These are phyloP conservation scores for Allium sativum DNA, from an alignment of 106 monocot species.

Conservation along the genomic window DNA sequence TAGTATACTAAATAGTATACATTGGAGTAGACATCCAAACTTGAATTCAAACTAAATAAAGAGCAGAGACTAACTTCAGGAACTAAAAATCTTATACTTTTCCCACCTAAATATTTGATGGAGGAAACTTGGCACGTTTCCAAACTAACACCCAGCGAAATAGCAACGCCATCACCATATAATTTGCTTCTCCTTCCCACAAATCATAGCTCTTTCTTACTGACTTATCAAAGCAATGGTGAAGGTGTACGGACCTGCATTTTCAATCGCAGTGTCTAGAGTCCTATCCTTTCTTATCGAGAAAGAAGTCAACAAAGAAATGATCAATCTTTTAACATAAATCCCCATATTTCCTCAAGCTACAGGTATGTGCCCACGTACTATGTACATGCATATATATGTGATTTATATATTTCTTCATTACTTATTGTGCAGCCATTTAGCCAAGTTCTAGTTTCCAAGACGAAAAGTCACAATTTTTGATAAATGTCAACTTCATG, in stretches of 20 bases:
- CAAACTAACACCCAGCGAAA: not conserved
- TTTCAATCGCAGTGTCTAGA: conserved; percentile 50
- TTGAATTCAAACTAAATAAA: too few relatives aligned
- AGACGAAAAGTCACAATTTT: conserved; percentile 24
- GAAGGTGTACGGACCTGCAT: conserved; percentile 50
- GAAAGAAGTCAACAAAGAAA: conserved; percentile 51
- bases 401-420: too few relatives aligned
- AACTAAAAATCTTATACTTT: too few relatives aligned
- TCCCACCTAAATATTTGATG: too few relatives aligned
- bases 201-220: not conserved
- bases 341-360: conserved; percentile 34
- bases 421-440: conserved; percentile 20
- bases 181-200: not conserved
- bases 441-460: conserved; percentile 33
- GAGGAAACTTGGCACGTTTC: not conserved
- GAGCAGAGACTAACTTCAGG: too few relatives aligned
- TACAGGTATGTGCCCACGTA: conserved; percentile 40
- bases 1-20: too few relatives aligned
- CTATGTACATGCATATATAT: too few relatives aligned
- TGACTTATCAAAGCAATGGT: not conserved
- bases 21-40: too few relatives aligned
- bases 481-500: not conserved
- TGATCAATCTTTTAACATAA: conserved; percentile 26
- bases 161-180: not conserved
- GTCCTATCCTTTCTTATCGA: conserved; percentile 67